Conservation (phyloP, 108 stramenopile genomes). For the Cyclotella sp. region DNA sequence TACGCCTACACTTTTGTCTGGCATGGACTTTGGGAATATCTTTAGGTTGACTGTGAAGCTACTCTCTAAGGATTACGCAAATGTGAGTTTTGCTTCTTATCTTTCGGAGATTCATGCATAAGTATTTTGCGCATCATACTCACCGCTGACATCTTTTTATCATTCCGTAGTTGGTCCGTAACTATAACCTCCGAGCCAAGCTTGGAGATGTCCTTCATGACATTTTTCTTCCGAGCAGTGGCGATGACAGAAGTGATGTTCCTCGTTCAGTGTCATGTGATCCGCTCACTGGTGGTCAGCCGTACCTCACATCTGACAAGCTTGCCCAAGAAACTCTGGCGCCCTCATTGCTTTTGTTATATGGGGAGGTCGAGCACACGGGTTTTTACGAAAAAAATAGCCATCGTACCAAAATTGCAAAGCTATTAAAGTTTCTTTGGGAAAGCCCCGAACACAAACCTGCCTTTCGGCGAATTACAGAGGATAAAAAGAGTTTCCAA, state of each 20-base stretch:
- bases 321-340: conserved; percentile 89
- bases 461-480: conserved; percentile 90
- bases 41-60: conserved; percentile 79
- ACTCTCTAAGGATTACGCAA: conserved; percentile 71
- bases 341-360: conserved; percentile 93
- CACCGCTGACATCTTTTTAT: conserved; percentile 2
- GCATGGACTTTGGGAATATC: conserved; percentile 66
- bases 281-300: conserved; percentile 71
- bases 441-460: conserved; percentile 89
- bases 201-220: conserved; percentile 93
- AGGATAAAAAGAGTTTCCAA: conserved; percentile 88
- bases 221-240: conserved; percentile 77
- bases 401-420: conserved; percentile 92
- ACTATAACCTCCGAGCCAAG: conserved; percentile 94
- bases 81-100: conserved; percentile 43
- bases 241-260: conserved; percentile 61
- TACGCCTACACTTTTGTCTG: conserved; percentile 62
- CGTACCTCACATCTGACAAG: conserved; percentile 78
- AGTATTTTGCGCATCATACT: neutral
- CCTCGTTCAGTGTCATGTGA: conserved; percentile 70
- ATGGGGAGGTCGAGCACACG: conserved; percentile 98
- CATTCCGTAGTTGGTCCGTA: conserved; percentile 68
- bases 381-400: conserved; percentile 95
- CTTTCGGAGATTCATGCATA: conserved; percentile 12
- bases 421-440: conserved; percentile 94